Conservation (phyloP, 805 yeast species). For the Sugiyamaella boreocaroliniensis region DNA sequence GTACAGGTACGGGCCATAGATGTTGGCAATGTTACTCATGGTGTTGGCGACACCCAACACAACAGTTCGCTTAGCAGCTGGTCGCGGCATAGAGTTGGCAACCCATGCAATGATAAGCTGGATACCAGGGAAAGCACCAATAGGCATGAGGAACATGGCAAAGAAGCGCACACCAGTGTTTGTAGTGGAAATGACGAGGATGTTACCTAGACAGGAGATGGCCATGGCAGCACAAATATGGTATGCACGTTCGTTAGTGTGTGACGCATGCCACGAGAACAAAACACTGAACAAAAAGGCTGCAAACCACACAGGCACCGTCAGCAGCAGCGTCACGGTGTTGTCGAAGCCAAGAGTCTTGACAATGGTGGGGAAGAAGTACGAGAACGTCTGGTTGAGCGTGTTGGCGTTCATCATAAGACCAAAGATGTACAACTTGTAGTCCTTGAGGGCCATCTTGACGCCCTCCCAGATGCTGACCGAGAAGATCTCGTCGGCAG, state of each 20-base stretch:
- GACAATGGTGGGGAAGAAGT: constrained; percentile 42
- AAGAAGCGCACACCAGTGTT: constrained; percentile 52
- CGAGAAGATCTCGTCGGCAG: constrained; percentile 7
- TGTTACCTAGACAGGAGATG: constrained; percentile 18
- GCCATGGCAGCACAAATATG: constrained; percentile 31
- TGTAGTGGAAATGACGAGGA: constrained; percentile 28
- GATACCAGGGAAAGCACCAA: constrained; percentile 48
- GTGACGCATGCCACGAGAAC: constrained; percentile 44
- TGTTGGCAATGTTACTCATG: constrained; percentile 36
- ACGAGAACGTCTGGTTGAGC: constrained; percentile 26
- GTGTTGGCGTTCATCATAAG: constrained; percentile 21
- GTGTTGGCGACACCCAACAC: constrained; percentile 51
- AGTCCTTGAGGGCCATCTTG: constrained; percentile 19
- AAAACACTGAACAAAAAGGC: constrained; percentile 36
- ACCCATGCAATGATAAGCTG: constrained; percentile 49
- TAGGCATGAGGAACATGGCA: constrained; percentile 50
- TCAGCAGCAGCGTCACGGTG: constrained; percentile 37
- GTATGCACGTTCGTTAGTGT: constrained; percentile 47
- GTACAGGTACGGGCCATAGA: constrained; percentile 19
- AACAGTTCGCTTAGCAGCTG: constrained; percentile 52
- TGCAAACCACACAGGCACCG: constrained; percentile 42
- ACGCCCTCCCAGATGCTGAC: constrained; percentile 1
- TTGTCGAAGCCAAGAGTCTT: constrained; percentile 39
- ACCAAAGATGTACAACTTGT: constrained; percentile 20
- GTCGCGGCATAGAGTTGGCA: constrained; percentile 49